These are phyloP conservation scores for Colletotrichum lupini DNA, from an alignment of 2,329 filamentous ascomycete species.

Conservation along the genomic window DNA sequence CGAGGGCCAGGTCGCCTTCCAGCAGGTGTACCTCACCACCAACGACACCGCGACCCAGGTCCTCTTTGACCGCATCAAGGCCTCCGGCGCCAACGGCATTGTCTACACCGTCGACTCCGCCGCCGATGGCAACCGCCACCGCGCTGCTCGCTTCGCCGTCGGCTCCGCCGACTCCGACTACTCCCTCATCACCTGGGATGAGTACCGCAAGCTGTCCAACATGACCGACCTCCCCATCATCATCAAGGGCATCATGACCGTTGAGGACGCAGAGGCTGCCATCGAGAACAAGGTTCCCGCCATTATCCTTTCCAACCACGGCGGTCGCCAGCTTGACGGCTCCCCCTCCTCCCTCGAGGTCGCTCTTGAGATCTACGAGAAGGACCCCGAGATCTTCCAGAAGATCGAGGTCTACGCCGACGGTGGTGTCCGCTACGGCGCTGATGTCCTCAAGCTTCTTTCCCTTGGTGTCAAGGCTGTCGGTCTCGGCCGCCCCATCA, in stretches of 20 bases:
- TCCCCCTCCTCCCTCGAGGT: slow-evolving; percentile 51
- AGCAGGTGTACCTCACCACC: slow-evolving; percentile 46
- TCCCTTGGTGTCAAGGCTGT: slow-evolving; percentile 56
- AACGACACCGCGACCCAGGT: slow-evolving; percentile 48
- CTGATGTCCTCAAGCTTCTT: slow-evolving; percentile 56
- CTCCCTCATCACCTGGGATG: slow-evolving; percentile 45
- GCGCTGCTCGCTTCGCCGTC: slow-evolving; percentile 51
- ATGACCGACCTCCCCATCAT: slow-evolving; percentile 52
- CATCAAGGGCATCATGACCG: slow-evolving; percentile 52
- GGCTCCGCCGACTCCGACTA: slow-evolving; percentile 44
- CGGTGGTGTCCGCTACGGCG: slow-evolving; percentile 56
- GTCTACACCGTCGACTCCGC: slow-evolving; percentile 54
- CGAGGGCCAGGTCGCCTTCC: slow-evolving; percentile 51
- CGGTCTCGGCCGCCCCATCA: slow-evolving; percentile 61
- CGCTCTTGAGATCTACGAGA: slow-evolving; percentile 50
- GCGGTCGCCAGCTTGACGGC: slow-evolving; percentile 54
- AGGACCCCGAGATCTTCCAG: slow-evolving; percentile 51
- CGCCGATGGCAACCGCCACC: slow-evolving; percentile 52
- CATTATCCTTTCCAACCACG: slow-evolving; percentile 56
- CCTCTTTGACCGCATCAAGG: slow-evolving; percentile 45
- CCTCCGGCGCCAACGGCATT: slow-evolving; percentile 48
- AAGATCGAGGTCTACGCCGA: slow-evolving; percentile 53
- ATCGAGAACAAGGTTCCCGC: slow-evolving; percentile 46
- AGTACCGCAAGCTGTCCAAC: slow-evolving; percentile 48
- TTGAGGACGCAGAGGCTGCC: slow-evolving; percentile 49